Conservation (phyloP, 2,329 filamentous ascomycete genomes). For the Chaetothyriales sp. region DNA sequence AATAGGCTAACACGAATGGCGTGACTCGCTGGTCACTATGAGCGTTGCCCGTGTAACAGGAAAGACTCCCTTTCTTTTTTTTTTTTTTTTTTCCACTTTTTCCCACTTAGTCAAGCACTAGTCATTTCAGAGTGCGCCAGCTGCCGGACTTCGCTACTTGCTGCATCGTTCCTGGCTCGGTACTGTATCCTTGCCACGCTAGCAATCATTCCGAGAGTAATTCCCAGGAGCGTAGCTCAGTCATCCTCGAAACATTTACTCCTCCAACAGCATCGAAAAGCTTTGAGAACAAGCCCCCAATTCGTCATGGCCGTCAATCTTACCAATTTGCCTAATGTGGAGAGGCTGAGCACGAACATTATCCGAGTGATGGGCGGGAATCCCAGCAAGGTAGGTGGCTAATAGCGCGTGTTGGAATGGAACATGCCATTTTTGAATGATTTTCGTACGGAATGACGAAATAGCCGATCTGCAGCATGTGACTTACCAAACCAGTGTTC, state of each 20-base stretch:
- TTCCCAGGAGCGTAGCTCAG: background rate
- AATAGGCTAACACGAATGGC: too few relatives aligned
- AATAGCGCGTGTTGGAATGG: background rate
- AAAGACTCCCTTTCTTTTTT: too few relatives aligned
- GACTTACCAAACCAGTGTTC: background rate
- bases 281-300: background rate
- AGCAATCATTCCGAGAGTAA: background rate
- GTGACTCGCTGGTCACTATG: too few relatives aligned
- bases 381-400: conserved; percentile 55
- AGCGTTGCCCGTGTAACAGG: too few relatives aligned
- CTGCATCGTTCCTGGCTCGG: background rate
- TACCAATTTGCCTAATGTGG: conserved; percentile 54
- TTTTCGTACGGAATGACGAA: background rate
- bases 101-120: too few relatives aligned
- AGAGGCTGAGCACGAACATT: conserved; percentile 62
- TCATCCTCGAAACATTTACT: background rate
- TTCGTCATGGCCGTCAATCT: conserved; percentile 46
- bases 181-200: too few relatives aligned
- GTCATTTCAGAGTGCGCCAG: too few relatives aligned
- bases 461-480: background rate
- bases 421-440: background rate
- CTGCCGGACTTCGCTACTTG: too few relatives aligned
- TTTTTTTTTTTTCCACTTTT: too few relatives aligned
- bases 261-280: background rate
- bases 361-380: conserved; percentile 83